Evolutionary conservation across 2,329 filamentous ascomycete species (phyloP), one percentile per base, ranked within the genome.

Genomic region (Teratosphaeria pseudoeucalypti): DNA sequence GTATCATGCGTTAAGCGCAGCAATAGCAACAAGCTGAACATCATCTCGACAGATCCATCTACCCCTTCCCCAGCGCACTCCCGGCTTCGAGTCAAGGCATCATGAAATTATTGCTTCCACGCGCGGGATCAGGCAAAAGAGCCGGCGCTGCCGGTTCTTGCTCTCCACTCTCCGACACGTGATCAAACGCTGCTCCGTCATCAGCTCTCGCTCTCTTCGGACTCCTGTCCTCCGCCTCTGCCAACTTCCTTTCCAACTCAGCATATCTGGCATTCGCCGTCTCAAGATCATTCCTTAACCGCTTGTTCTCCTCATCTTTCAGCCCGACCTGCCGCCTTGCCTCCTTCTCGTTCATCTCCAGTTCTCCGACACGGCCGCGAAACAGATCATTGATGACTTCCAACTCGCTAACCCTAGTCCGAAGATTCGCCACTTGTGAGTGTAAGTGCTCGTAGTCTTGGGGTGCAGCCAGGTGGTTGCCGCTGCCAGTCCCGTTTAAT

Each of bases 401-500:
- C 27, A 99, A 82, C 74, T 99, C 94, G 67, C 87, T 94, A 37
- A 99, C 92, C 52, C 94, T 86, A 0, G 94, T 99, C 77, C 95
- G 95, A n/a, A 97, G 80, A 56, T 86, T 87, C 5, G 89, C 89
- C 73, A 95, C 96, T 62, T 87, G 84, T 1, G 87, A 86, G 57
- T 90, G 79, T 27, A 95, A 82, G 62, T 89, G 86, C 70, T 96
- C 89, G 72, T 90, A 90, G 2, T 86, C 87, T 70, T 90, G 87
- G 0, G 88, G 84, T 4, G 84, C 79, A 60, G 92, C 89, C 59
- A 86, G 78, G 63, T 85, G 81, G 16, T 34, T 47, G 26, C 47
- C 29, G 34, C 52, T 56, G 47, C 34, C 34, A 32, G 82, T 76
- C 56, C 77, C 78, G 63, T 84, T 82, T 60, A 82, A 67, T 68